Percentiles rank a stretch among this genome's conserved stretches.
phyloP scores from a whole-genome alignment of 345 rosid genomes.

The Raphanus sativus region DNA sequence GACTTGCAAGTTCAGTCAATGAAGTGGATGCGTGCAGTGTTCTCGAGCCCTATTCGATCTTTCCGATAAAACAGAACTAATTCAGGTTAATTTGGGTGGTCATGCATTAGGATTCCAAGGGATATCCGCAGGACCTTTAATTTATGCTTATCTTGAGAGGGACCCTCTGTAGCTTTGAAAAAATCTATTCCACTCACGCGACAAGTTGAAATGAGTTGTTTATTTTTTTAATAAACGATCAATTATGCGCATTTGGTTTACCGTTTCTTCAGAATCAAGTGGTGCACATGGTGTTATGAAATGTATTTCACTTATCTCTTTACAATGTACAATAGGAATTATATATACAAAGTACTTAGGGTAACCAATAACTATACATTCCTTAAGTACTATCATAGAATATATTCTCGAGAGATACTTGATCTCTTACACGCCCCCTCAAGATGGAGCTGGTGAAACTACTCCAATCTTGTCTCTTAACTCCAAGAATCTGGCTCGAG shows the following conservation, averaged over 20 bases:
- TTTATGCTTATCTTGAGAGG: constrained; percentile 26
- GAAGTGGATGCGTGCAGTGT: constrained; percentile 16
- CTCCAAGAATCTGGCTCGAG: too few species aligned
- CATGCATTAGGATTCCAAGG: constrained; percentile 3
- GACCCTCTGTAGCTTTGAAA: constrained; percentile 18
- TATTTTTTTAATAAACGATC: neutral
- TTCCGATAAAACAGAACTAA: neutral
- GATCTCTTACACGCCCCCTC: too few species aligned
- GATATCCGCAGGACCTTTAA: constrained; percentile 18
- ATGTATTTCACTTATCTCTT: too few species aligned
- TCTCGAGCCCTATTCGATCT: neutral
- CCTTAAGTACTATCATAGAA: too few species aligned
- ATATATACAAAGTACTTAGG: too few species aligned
- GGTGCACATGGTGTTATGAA: neutral
- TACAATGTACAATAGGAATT: too few species aligned
- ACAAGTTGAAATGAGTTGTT: constrained; percentile 2
- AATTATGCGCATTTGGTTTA: neutral
- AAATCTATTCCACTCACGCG: constrained; percentile 19
- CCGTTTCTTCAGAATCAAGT: neutral
- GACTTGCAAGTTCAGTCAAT: neutral
- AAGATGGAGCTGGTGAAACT: too few species aligned
- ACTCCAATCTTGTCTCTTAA: too few species aligned
- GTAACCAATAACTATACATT: too few species aligned
- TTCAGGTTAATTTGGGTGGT: neutral
- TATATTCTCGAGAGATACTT: too few species aligned